Evolutionary conservation across 805 yeast genomes (phyloP), one percentile per base, ranked within the genome.

Genomic region (Zygosaccharomyces rouxii): DNA sequence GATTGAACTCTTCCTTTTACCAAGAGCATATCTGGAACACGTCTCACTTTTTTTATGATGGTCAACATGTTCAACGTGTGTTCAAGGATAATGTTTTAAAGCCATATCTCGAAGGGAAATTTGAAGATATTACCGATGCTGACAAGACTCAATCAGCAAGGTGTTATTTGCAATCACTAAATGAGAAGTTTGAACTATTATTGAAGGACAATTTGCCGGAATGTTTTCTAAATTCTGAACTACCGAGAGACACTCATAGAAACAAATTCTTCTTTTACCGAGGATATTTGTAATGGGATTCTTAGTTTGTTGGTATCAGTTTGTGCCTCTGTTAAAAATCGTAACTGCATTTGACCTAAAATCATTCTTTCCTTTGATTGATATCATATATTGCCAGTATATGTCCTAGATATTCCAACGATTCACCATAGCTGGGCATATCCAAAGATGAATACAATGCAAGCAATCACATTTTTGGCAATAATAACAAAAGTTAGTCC

Each of bases 11-110:
- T 5, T 28, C 26, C 11, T 42, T 49, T 42, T 37, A 35, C 31
- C 29, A 33, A 29, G 37, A 46, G 23, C 31, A 22, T 37, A 22
- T 44, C 18, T 42, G 30, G 26, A 42, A 41, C n/a, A 28, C 52
- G 29, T 50, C 50, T 23, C 35, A 49, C 30, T 49, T 49, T 28
- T 49, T 29, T 49, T 35, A 46, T 46, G 53, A 49, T 29, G 53
- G 53, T 5, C 7, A 11, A 10, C 31, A 29, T 6, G 31, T 10
- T 7, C 13, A 29, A 29, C 31, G 13, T 11, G 31, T 29, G 11
- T 29, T 29, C 31, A 29, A 3, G 13, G 31, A 29, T 29, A 29
- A 29, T 29, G 31, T 29, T 29, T 7, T 29, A 7, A 29, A 29
- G n/a, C 13, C 11, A 11, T 29, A 29, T 29, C 13, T 29, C 2